Percentiles rank a stretch among this genome's conserved stretches.
Conservation (phyloP, 2,329 filamentous ascomycete species). For the Verticillium nubilum region DNA sequence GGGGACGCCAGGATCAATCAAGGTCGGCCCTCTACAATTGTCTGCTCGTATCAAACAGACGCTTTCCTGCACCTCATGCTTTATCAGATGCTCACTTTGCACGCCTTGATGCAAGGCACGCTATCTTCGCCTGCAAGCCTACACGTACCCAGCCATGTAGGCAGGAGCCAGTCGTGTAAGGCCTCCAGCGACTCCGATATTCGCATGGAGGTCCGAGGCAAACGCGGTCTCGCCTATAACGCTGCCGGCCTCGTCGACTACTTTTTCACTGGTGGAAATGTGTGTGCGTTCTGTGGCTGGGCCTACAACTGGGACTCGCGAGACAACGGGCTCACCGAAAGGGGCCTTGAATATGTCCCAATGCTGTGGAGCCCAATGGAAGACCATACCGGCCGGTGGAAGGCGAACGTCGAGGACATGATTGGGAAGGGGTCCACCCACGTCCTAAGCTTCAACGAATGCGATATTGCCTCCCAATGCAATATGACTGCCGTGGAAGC, state of each 20-base stretch:
- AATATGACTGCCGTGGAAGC: constrained; percentile 47
- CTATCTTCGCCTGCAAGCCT: background rate
- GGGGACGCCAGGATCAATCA: too few species aligned
- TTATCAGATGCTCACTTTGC: background rate
- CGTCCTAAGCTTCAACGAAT: constrained; percentile 68
- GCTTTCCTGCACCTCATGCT: background rate
- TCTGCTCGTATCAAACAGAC: too few species aligned
- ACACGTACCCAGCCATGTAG: background rate
- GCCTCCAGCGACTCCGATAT: background rate
- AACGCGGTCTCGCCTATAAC: constrained; percentile 69
- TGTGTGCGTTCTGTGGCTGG: constrained; percentile 45
- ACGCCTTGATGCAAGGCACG: background rate
- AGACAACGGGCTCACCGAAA: constrained; percentile 31
- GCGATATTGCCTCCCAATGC: constrained; percentile 54
- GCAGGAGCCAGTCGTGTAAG: background rate
- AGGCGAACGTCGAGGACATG: constrained; percentile 40
- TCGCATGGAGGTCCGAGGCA: constrained; percentile 21
- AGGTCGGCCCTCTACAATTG: too few species aligned
- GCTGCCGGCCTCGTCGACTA: constrained; percentile 42
- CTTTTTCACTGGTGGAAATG: constrained; percentile 35
- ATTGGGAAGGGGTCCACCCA: constrained; percentile 48
- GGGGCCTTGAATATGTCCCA: constrained; percentile 54
- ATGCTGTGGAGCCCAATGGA: constrained; percentile 55
- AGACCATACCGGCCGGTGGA: constrained; percentile 44
- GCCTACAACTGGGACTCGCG: constrained; percentile 63